phyloP scores from a whole-genome alignment of 2,329 filamentous ascomycete genomes.

The Colletotrichum coccodes region DNA sequence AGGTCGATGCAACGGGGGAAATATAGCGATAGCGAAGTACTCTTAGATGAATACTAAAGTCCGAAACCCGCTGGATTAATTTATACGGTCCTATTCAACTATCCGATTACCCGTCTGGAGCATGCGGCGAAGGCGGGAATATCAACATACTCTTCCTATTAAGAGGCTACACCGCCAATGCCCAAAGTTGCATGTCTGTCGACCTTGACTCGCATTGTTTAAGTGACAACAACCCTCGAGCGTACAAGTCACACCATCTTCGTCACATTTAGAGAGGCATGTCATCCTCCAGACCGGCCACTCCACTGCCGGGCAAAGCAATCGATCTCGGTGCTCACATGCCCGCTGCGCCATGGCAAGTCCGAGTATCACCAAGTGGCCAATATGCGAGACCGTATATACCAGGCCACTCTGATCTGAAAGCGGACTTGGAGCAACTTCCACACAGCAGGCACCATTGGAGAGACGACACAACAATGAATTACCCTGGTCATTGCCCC shows the following conservation, averaged over 20 bases:
- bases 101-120: no score
- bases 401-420: no score
- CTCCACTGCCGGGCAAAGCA: not conserved
- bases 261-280: not conserved
- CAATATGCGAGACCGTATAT: not conserved
- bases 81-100: no score
- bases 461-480: not conserved
- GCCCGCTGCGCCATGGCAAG: not conserved
- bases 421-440: not conserved
- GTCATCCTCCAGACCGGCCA: not conserved
- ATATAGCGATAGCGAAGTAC: not conserved
- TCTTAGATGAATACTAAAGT: not conserved
- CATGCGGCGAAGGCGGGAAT: not conserved
- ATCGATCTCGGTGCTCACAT: not conserved
- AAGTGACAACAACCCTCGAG: not conserved
- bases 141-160: not conserved
- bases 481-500: constrained; percentile 1
- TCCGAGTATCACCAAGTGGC: not conserved
- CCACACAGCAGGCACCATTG: not conserved
- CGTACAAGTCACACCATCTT: not conserved
- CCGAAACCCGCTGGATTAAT: no score
- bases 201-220: not conserved
- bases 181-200: not conserved
- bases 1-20: not conserved
- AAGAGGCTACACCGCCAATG: not conserved